Evolutionary conservation across 2,329 filamentous ascomycete species (phyloP), one percentile per base, ranked within the genome.

Genomic region (Ceratocystis cubensis): DNA sequence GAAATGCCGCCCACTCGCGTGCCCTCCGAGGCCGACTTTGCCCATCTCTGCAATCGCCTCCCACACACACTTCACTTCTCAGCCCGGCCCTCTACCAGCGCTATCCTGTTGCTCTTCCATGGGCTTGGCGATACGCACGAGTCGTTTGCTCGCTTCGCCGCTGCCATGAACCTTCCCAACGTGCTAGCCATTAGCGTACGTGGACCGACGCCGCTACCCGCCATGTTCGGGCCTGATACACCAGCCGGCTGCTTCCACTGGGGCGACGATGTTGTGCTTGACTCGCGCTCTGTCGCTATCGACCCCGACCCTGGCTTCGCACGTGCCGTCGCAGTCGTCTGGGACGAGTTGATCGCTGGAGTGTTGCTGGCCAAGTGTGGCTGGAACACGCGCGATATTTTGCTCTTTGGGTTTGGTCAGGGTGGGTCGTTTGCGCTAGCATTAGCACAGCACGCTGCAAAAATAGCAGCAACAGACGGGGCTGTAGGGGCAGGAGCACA

Each of bases 61-160:
- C 76, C 76, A 13, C 72, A 80, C 67, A 75, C 78, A 63, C 73
- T 82, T 59, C 76, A 81, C 70, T 81, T 78, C 72, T 81, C 81
- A 53, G 74, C 77, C 33, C 80, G 82, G 46, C 83, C 88, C 69
- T 82, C 82, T 13, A 84, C 87, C 8, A 88, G 85, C 56, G 87
- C 92, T 71, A 80, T 95, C 70, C 84, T 96, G 69, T 77, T 96
- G 72, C 82, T 96, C 64, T 84, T 96, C 67, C 91, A 96, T 75
- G 91, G 91, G 70, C 82, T 96, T 13, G 91, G 91, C 69, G 91
- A 96, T 76, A 84, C 82, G 44, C 82, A 89, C 68, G 72, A 74
- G 2, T 80, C 88, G 45, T 95, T 94, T 74, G 81, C 83, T 68
- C 76, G 77, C 57, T 88, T 96, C 69, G 89, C 86, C 22, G 78